Base-by-base conservation (phyloP, 106 monocot species). In the Phalaenopsis aphrodite region DNA sequence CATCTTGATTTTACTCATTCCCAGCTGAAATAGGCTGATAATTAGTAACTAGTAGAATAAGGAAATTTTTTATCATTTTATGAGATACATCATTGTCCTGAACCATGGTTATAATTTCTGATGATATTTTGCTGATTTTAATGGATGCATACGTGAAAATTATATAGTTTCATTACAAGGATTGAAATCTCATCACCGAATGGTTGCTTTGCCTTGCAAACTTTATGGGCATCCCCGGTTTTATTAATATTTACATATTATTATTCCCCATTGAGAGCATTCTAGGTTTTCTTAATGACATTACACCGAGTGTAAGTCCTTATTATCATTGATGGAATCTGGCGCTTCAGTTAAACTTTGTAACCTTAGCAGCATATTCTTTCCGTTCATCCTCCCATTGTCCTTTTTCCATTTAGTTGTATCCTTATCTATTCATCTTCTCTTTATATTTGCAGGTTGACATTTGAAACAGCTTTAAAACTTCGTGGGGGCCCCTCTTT, bases 401-500 rank as follows among this genome's bases (percentile, higher is more conserved):
- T 69, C 15, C 14, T 69, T 11, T 69, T 61, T 69, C 38, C 69
- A 69, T 42, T 17, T 43, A 19, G 15, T 74, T 74, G n/a, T 74
- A 74, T 45, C 41, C 7, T 45, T 74, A 5, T 0, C 15, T 74
- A 14, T 69, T 45, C 12, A 18, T 17, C 42, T 47, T 47, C 17
- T 49, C 78, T 71, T 77, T 21, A 76, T 72, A 82, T 21, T 57
- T 86, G 83, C 85, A 98, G 98, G 69, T 84, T 98, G 82, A 94
- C 89, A 69, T 98, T 98, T 87, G 98, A 98, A 86, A 91, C 90
- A 19, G 82, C 87, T 65, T 84, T 94, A 42, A 98, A 94, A 87
- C 91, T 94, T 84, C 94, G 91, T 81, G 98, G 94, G 3, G 94
- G 98, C 0, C 92, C 98, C 43, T 94, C 94, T 24, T 81, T 98